Conservation (phyloP, 306 rosid genomes). For the Inga leiocalycina region DNA sequence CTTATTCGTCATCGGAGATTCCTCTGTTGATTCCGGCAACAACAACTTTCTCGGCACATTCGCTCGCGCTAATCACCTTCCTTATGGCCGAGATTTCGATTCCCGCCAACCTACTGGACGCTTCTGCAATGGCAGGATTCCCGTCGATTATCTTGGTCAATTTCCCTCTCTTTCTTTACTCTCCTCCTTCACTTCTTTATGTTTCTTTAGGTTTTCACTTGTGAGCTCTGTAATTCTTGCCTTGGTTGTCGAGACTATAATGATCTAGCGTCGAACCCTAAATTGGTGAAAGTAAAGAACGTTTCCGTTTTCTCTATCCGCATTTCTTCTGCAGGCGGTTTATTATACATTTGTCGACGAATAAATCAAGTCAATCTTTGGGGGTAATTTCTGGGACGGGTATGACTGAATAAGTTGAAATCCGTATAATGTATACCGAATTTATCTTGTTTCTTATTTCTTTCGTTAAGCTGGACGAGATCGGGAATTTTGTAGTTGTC, state of each 20-base stretch:
- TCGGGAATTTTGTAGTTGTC: background rate
- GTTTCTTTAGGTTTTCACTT: constrained; percentile 4
- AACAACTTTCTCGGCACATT: constrained; percentile 79
- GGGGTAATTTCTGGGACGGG: background rate
- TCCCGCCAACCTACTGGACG: constrained; percentile 80
- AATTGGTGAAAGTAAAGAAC: background rate
- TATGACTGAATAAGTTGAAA: background rate
- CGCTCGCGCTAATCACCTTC: constrained; percentile 79
- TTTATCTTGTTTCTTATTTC: constrained; percentile 6
- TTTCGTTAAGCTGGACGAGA: constrained; percentile 6
- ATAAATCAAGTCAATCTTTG: background rate
- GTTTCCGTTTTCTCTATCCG: background rate
- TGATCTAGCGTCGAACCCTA: background rate
- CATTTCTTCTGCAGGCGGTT: background rate
- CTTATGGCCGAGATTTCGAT: constrained; percentile 87
- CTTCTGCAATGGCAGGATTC: constrained; percentile 83
- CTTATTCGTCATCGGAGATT: constrained; percentile 82
- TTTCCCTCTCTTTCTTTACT: background rate
- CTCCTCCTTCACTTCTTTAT: background rate
- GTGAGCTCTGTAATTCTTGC: background rate
- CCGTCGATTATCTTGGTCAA: constrained; percentile 82
- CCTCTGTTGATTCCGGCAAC: constrained; percentile 84
- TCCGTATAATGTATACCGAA: background rate
- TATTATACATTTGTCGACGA: background rate
- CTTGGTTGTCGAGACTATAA: background rate